A percentile compares a stretch with the other conserved stretches of the same genome.
phyloP scores from a whole-genome alignment of 2,329 filamentous ascomycete species.

The Cladosporium oxysporum region DNA sequence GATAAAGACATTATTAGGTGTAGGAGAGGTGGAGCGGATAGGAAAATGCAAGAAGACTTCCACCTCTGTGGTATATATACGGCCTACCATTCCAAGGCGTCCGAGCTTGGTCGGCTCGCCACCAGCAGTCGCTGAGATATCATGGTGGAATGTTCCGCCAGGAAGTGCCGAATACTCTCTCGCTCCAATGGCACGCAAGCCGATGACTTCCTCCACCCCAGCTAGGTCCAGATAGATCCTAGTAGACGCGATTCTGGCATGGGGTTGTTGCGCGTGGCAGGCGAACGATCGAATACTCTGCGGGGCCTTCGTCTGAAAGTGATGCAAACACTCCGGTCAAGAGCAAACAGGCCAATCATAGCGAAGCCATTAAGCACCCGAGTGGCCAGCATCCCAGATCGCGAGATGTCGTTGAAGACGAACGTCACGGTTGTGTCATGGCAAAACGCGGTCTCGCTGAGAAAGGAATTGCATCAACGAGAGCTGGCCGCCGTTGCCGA shows the following conservation, averaged over 20 bases:
- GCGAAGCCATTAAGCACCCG: background rate
- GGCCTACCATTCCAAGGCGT: background rate
- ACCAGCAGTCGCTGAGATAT: background rate
- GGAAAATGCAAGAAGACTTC: background rate
- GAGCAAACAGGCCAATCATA: conserved; percentile 7
- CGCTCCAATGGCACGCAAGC: conserved; percentile 10
- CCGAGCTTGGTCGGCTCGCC: conserved; percentile 1
- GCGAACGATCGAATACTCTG: background rate
- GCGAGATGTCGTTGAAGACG: conserved; percentile 2
- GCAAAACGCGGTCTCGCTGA: background rate
- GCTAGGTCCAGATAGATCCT: background rate
- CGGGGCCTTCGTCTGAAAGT: background rate
- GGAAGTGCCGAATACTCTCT: background rate
- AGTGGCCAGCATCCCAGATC: conserved; percentile 6
- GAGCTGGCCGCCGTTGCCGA: conserved; percentile 3
- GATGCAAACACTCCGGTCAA: background rate
- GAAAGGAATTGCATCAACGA: conserved; percentile 15
- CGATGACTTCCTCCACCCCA: conserved; percentile 4
- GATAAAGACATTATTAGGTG: conserved; percentile 21
- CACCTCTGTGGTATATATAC: conserved; percentile 13
- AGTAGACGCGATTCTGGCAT: background rate
- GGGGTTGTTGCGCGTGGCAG: conserved; percentile 5
- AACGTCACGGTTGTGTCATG: conserved; percentile 17
- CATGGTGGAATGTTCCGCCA: conserved; percentile 9
- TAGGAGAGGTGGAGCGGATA: background rate